Conservation (phyloP, 371 early-diverging fungal genomes). For the Umbelopsis sp. region DNA sequence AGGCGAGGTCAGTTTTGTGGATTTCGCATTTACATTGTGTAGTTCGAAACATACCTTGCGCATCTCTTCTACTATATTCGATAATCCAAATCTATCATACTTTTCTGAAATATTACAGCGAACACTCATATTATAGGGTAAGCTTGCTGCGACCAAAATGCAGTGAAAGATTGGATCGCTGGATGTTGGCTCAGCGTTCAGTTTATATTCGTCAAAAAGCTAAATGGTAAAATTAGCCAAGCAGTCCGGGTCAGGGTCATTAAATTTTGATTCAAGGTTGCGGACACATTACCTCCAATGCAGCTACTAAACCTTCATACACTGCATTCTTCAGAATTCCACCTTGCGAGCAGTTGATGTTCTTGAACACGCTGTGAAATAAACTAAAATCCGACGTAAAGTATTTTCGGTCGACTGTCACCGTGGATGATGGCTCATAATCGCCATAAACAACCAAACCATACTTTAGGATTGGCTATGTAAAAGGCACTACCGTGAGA, state of each 20-base stretch:
- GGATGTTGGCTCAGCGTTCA: conserved; percentile 30
- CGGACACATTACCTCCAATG: conserved; percentile 52
- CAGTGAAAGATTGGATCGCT: conserved; percentile 57
- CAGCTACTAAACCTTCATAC: conserved; percentile 66
- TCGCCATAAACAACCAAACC: conserved; percentile 72
- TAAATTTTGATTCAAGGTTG: too few relatives aligned
- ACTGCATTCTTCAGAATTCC: conserved; percentile 67
- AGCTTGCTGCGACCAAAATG: conserved; percentile 57
- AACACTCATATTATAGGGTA: conserved; percentile 51
- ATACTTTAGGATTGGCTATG: conserved; percentile 60
- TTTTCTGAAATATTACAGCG: conserved; percentile 53
- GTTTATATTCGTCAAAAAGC: conserved; percentile 63
- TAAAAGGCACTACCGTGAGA: conserved; percentile 1
- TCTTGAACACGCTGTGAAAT: conserved; percentile 57
- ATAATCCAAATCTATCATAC: conserved; percentile 51
- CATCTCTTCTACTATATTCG: conserved; percentile 51
- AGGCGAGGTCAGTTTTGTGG: background rate
- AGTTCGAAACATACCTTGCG: conserved; percentile 39
- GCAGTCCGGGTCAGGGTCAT: background rate
- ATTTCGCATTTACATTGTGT: background rate
- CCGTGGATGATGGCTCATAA: conserved; percentile 59
- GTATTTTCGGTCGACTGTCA: conserved; percentile 60
- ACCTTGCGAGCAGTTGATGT: conserved; percentile 56
- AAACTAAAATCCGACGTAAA: conserved; percentile 55
- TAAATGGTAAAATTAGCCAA: conserved; percentile 18